phyloP scores from a whole-genome alignment of 441 rosid genomes.

The Aleurites moluccanus region DNA sequence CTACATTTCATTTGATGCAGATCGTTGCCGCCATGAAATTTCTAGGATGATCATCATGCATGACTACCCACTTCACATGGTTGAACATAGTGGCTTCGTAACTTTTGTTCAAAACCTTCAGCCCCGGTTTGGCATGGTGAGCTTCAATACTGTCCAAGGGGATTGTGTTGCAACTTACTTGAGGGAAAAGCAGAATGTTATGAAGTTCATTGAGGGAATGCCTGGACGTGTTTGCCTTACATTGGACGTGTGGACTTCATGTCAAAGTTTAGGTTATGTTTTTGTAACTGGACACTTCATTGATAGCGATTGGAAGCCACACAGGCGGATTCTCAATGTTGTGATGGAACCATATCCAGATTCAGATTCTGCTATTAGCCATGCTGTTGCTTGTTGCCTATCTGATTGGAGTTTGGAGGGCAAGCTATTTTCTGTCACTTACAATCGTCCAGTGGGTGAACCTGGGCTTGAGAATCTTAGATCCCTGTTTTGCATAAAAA shows the following conservation, averaged over 20 bases:
- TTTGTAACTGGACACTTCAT: conserved; percentile 78
- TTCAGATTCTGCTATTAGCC: conserved; percentile 68
- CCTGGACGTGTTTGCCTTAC: conserved; percentile 82
- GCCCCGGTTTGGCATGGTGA: conserved; percentile 61
- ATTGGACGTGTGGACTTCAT: conserved; percentile 71
- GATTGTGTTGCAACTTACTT: conserved; percentile 85
- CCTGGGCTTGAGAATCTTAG: conserved; percentile 63
- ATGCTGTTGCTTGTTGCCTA: conserved; percentile 78
- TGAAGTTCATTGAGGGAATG: conserved; percentile 62
- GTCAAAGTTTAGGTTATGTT: conserved; percentile 63
- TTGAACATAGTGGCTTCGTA: conserved; percentile 74
- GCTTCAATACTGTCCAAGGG: conserved; percentile 81
- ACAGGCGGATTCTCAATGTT: conserved; percentile 69
- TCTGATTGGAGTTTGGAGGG: conserved; percentile 85
- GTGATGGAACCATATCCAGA: conserved; percentile 85
- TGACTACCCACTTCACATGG: conserved; percentile 91
- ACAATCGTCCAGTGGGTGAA: conserved; percentile 52
- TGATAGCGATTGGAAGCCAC: conserved; percentile 82
- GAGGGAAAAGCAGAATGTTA: conserved; percentile 73
- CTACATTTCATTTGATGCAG: conserved; percentile 61
- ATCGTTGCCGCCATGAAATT: conserved; percentile 73
- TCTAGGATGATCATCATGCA: conserved; percentile 87
- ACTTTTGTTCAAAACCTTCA: conserved; percentile 77
- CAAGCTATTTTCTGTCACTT: conserved; percentile 71
- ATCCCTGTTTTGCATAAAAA: conserved; percentile 63